A percentile compares a stretch with the other conserved stretches of the same genome.
phyloP scores from a whole-genome alignment of 2,329 filamentous ascomycete genomes.

The Microcyclosporella mali region DNA sequence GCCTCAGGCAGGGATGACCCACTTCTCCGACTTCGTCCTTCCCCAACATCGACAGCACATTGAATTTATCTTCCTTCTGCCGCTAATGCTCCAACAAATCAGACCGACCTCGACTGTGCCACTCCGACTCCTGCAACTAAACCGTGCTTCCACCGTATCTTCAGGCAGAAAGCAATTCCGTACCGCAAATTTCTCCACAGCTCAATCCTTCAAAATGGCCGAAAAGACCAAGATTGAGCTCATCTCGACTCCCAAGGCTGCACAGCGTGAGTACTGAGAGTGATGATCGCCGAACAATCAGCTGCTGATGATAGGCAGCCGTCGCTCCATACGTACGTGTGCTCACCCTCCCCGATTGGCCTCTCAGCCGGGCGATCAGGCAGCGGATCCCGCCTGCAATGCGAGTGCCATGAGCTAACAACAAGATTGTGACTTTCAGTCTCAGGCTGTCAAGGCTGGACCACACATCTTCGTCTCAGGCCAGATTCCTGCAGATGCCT shows the following conservation, averaged over 20 bases:
- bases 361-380: no score
- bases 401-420: background rate
- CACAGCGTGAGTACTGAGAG: slow-evolving; percentile 37
- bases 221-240: slow-evolving; percentile 37
- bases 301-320: slow-evolving; percentile 24
- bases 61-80: no score
- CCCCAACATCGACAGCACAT: no score
- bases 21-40: no score
- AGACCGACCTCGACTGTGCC: no score
- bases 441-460: slow-evolving; percentile 61
- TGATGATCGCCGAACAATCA: background rate
- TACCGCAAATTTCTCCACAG: background rate
- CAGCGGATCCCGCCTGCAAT: no score
- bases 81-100: no score
- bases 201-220: slow-evolving; percentile 28
- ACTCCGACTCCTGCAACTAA: no score
- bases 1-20: no score
- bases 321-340: slow-evolving; percentile 41
- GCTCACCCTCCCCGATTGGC: slow-evolving; percentile 9
- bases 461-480: slow-evolving; percentile 64
- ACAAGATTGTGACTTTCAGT: slow-evolving; percentile 24
- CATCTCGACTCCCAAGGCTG: slow-evolving; percentile 37
- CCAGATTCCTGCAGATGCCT: slow-evolving; percentile 66
- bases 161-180: no score
- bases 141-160: no score